phyloP scores from a whole-genome alignment of 345 rosid species.

The Kandelia obovata region DNA sequence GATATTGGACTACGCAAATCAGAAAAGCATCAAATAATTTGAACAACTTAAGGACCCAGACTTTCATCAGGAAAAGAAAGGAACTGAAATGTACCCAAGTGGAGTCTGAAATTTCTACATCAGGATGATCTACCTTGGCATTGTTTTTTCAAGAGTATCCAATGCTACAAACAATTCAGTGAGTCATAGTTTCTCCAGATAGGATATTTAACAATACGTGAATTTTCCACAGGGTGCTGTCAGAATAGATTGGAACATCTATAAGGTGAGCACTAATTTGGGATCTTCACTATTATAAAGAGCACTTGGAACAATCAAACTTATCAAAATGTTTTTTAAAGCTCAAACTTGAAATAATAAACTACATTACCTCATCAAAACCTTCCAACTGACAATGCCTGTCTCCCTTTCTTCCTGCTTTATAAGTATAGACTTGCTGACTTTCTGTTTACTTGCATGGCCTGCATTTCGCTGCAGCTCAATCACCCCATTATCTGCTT shows the following conservation, averaged over 20 bases:
- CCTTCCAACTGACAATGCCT: constrained; percentile 82
- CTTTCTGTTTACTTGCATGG: constrained; percentile 45
- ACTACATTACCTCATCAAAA: constrained; percentile 56
- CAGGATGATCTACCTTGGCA: background rate
- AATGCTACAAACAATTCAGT: no score
- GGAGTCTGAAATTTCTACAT: background rate
- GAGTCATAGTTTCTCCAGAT: no score
- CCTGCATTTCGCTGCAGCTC: constrained; percentile 38
- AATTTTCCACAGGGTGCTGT: no score
- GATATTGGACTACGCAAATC: background rate
- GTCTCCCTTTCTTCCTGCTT: constrained; percentile 97
- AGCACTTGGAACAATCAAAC: background rate
- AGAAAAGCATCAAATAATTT: background rate
- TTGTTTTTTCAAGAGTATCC: no score
- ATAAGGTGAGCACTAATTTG: background rate
- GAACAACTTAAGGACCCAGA: background rate
- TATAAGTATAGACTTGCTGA: constrained; percentile 78
- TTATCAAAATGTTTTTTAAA: background rate
- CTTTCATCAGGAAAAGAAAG: background rate
- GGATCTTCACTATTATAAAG: background rate
- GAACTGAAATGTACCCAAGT: background rate
- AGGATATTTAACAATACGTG: no score
- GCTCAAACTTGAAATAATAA: background rate
- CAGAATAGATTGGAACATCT: background rate
- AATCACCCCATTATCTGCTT: constrained; percentile 43